phyloP scores from a whole-genome alignment of 148 eudicot genomes.

The Beta vulgaris region DNA sequence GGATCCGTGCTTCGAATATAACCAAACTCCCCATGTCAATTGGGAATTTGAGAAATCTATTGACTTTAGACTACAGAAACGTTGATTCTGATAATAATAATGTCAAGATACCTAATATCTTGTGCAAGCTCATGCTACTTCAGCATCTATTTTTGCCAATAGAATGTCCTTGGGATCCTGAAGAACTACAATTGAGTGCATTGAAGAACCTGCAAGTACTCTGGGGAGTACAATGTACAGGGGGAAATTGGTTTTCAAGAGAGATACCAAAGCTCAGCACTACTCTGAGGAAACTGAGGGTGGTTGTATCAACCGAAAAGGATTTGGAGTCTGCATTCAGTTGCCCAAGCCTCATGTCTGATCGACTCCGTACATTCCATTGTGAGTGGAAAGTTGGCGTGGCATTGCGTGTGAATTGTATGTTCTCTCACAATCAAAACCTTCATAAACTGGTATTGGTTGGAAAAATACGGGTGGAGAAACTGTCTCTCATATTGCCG shows the following conservation, averaged over 20 bases:
- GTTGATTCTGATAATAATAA: background rate
- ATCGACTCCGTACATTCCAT: constrained; percentile 14
- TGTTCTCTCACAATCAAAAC: constrained; percentile 6
- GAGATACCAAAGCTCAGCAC: constrained; percentile 14
- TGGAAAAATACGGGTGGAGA: constrained; percentile 6
- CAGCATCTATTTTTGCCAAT: constrained; percentile 28
- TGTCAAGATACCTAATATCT: constrained; percentile 3
- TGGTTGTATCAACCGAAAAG: constrained; percentile 8
- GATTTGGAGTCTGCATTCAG: constrained; percentile 13
- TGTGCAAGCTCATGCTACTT: constrained; percentile 17
- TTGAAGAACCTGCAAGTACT: constrained; percentile 13
- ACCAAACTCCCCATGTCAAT: constrained; percentile 19
- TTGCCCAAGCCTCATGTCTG: constrained; percentile 16
- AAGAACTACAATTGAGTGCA: background rate
- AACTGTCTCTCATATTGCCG: constrained; percentile 13
- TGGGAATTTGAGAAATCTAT: constrained; percentile 12
- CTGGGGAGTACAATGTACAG: constrained; percentile 20
- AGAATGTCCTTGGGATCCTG: background rate
- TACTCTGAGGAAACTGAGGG: constrained; percentile 13
- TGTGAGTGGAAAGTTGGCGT: constrained; percentile 1
- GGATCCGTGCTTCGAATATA: constrained; percentile 21
- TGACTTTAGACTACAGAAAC: constrained; percentile 31
- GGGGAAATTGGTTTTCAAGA: constrained; percentile 7
- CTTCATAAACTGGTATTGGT: constrained; percentile 16
- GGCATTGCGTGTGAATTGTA: background rate